Conservation (phyloP, 768 basidiomycete species). For the Lentinula lateritia region DNA sequence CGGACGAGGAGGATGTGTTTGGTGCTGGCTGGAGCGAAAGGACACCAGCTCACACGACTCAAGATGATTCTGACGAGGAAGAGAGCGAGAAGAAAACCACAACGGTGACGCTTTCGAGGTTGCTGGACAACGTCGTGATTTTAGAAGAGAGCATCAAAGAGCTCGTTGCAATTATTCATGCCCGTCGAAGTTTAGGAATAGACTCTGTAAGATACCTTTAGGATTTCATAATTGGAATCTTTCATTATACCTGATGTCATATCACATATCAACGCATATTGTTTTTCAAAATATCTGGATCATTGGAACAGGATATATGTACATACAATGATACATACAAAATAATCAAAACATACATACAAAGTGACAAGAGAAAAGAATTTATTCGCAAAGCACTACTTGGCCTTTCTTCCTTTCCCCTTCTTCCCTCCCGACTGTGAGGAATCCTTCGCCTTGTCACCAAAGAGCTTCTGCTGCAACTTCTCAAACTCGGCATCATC, state of each 20-base stretch:
- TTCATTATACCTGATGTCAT: not conserved
- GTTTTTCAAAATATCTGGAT: not conserved
- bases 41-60: constrained; percentile 13
- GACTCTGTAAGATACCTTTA: constrained; percentile 76
- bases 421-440: constrained; percentile 20
- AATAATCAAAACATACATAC: not conserved
- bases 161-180: constrained; percentile 78
- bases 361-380: not conserved
- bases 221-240: not conserved
- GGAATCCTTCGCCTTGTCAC: constrained; percentile 32
- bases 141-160: constrained; percentile 96
- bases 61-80: constrained; percentile 21
- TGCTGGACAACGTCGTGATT: constrained; percentile 92
- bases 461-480: constrained; percentile 53
- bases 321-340: not conserved
- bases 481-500: constrained; percentile 62
- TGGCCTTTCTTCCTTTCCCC: constrained; percentile 29
- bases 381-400: constrained; percentile 13
- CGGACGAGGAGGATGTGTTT: constrained; percentile 72
- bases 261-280: not conserved
- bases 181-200: constrained; percentile 77
- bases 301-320: not conserved
- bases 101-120: constrained; percentile 68
- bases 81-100: constrained; percentile 24
- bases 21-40: constrained; percentile 43